These are phyloP conservation scores for Pyrrhoderma lamaoense DNA, from an alignment of 1,284 basidiomycete species.

Conservation along the genomic window DNA sequence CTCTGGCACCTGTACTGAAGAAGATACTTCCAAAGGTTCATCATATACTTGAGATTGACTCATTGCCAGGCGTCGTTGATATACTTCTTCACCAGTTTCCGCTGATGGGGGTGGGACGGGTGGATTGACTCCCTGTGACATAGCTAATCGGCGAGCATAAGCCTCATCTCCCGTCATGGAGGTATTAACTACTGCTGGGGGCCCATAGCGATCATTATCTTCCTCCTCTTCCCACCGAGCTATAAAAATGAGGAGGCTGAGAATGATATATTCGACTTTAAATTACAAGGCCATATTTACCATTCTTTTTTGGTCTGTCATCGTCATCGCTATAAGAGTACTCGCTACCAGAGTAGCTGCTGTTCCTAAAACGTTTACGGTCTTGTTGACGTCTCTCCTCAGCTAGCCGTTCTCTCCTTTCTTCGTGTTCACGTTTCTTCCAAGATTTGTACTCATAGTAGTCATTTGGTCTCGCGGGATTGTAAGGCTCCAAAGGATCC, in stretches of 20 bases:
- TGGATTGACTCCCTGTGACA: conserved; percentile 33
- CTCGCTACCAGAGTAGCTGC: conserved; percentile 61
- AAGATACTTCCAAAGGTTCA: background rate
- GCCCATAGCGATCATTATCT: conserved; percentile 8
- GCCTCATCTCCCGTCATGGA: conserved; percentile 56
- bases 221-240: conserved; percentile 21
- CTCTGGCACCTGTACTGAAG: conserved; percentile 26
- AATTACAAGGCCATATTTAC: conserved; percentile 32
- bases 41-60: conserved; percentile 28
- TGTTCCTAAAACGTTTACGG: conserved; percentile 49
- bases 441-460: conserved; percentile 79
- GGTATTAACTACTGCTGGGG: conserved; percentile 27
- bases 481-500: conserved; percentile 75
- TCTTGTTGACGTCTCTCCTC: conserved; percentile 46
- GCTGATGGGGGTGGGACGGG: conserved; percentile 22
- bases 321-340: conserved; percentile 47
- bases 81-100: conserved; percentile 65
- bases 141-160: conserved; percentile 50
- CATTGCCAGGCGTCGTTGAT: conserved; percentile 54
- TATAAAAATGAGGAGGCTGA: conserved; percentile 14
- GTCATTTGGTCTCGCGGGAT: conserved; percentile 76
- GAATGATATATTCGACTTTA: conserved; percentile 1
- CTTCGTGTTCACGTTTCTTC: conserved; percentile 66
- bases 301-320: conserved; percentile 63
- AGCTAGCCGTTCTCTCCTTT: conserved; percentile 53